Percentiles rank a stretch among this genome's conserved stretches.
These are phyloP conservation scores for Tetrapisispora pingtungensis DNA, from an alignment of 805 yeast genomes.

Conservation along the genomic window DNA sequence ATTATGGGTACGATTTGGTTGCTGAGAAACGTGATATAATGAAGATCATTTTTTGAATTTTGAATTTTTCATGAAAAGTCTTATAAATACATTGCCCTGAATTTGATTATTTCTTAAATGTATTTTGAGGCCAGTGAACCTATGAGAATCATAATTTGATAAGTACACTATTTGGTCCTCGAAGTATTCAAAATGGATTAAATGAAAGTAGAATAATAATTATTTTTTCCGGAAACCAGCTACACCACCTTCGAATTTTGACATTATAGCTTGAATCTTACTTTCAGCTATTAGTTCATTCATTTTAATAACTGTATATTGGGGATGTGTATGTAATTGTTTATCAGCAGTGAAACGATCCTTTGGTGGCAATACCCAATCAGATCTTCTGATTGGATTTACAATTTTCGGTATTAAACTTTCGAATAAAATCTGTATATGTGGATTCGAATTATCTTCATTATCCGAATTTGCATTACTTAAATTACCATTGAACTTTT, in stretches of 20 bases:
- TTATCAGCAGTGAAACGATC: slow-evolving; percentile 26
- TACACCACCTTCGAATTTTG: slow-evolving; percentile 27
- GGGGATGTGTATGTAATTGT: slow-evolving; percentile 25
- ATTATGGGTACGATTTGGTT: too few relatives aligned
- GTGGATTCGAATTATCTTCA: slow-evolving; percentile 2
- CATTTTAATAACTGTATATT: slow-evolving; percentile 23
- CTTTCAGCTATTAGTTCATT: slow-evolving; percentile 20
- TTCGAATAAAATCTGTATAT: slow-evolving; percentile 24
- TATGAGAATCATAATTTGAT: too few relatives aligned
- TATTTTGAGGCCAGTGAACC: too few relatives aligned
- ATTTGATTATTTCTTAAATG: too few relatives aligned
- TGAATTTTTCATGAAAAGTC: too few relatives aligned
- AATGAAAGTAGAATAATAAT: neutral
- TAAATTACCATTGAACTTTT: neutral
- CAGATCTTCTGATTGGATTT: slow-evolving; percentile 29
- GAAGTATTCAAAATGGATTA: too few relatives aligned
- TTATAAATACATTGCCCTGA: too few relatives aligned
- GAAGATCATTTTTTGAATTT: too few relatives aligned
- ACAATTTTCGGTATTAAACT: slow-evolving; percentile 22
- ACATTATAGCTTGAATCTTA: slow-evolving; percentile 20
- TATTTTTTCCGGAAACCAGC: slow-evolving; percentile 18
- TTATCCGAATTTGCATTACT: neutral
- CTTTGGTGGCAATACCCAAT: slow-evolving; percentile 26
- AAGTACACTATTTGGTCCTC: too few relatives aligned
- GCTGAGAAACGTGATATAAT: too few relatives aligned